phyloP scores from a whole-genome alignment of 257 asterid genomes.

The Nicotiana sylvestris region DNA sequence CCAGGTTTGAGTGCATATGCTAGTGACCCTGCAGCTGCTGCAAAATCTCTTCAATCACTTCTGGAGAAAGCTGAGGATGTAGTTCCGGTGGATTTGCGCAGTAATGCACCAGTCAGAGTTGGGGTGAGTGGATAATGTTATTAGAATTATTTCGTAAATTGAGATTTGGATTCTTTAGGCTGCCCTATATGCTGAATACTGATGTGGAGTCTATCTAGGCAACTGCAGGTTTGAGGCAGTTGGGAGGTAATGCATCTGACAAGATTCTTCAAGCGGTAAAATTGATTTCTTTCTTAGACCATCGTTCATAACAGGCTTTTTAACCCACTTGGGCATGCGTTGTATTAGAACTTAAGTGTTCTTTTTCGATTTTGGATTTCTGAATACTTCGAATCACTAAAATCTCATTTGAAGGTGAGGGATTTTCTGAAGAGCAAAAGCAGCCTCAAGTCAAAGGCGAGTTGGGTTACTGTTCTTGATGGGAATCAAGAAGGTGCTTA shows the following conservation, averaged over 20 bases:
- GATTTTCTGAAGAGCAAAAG: constrained; percentile 40
- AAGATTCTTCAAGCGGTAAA: constrained; percentile 61
- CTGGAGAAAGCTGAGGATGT: constrained; percentile 47
- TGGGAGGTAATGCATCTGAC: constrained; percentile 53
- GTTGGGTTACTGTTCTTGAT: constrained; percentile 54
- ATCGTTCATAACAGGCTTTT: neutral
- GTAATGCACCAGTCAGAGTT: constrained; percentile 53
- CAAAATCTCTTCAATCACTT: constrained; percentile 40
- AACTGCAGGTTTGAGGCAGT: constrained; percentile 75
- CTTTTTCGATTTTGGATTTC: neutral
- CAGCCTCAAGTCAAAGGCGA: constrained; percentile 40
- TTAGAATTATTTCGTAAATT: neutral
- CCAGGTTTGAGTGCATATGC: constrained; percentile 72
- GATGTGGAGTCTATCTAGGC: constrained; percentile 41
- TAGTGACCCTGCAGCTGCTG: constrained; percentile 51
- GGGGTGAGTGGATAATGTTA: constrained; percentile 45
- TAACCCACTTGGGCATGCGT: neutral
- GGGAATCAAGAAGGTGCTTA: constrained; percentile 78
- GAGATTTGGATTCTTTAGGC: neutral
- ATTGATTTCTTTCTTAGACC: constrained; percentile 1
- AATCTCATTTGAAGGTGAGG: constrained; percentile 43
- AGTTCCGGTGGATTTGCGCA: constrained; percentile 39
- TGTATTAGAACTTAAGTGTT: neutral
- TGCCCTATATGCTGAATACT: neutral
- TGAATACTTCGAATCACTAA: neutral